Evolutionary conservation across 2,329 filamentous ascomycete genomes (phyloP).

Genomic region (Colletotrichum musae): DNA sequence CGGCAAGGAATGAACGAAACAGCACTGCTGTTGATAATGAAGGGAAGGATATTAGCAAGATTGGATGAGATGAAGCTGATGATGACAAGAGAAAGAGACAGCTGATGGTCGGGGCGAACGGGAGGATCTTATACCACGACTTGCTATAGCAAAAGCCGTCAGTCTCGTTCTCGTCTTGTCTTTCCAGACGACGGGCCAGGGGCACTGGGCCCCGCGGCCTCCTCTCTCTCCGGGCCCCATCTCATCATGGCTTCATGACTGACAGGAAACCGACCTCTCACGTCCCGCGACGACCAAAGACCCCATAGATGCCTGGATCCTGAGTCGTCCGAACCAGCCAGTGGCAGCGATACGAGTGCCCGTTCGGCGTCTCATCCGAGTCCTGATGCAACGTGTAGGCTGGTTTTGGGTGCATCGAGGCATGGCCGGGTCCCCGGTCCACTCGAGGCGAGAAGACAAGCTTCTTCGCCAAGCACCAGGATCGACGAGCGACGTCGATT

Average conservation of each 20-base stretch:
- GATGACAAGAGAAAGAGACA: neutral
- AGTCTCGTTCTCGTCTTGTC: neutral
- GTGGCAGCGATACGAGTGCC: slow-evolving; percentile 5
- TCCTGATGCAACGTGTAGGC: slow-evolving; percentile 30
- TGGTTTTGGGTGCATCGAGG: slow-evolving; percentile 18
- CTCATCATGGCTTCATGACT: slow-evolving; percentile 10
- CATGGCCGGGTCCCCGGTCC: slow-evolving; percentile 26
- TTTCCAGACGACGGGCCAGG: neutral
- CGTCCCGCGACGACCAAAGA: slow-evolving; percentile 15
- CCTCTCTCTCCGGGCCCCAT: slow-evolving; percentile 13
- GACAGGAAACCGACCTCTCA: slow-evolving; percentile 28
- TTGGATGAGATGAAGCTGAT: slow-evolving; percentile 30
- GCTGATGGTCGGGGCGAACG: slow-evolving; percentile 14
- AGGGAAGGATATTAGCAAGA: slow-evolving; percentile 20
- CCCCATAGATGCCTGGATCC: slow-evolving; percentile 2
- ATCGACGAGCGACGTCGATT: slow-evolving; percentile 33
- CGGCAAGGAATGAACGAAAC: slow-evolving; percentile 29
- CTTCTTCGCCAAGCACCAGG: slow-evolving; percentile 38
- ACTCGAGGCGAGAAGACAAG: slow-evolving; percentile 34
- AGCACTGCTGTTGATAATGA: slow-evolving; percentile 37
- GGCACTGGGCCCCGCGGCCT: slow-evolving; percentile 8
- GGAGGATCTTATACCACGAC: slow-evolving; percentile 37
- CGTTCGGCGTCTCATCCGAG: slow-evolving; percentile 35
- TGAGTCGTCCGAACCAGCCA: slow-evolving; percentile 31
- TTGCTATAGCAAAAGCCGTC: slow-evolving; percentile 19